Evolutionary conservation across 202 grass and related monocot genomes (phyloP).

Genomic region (Zoysia matrella): DNA sequence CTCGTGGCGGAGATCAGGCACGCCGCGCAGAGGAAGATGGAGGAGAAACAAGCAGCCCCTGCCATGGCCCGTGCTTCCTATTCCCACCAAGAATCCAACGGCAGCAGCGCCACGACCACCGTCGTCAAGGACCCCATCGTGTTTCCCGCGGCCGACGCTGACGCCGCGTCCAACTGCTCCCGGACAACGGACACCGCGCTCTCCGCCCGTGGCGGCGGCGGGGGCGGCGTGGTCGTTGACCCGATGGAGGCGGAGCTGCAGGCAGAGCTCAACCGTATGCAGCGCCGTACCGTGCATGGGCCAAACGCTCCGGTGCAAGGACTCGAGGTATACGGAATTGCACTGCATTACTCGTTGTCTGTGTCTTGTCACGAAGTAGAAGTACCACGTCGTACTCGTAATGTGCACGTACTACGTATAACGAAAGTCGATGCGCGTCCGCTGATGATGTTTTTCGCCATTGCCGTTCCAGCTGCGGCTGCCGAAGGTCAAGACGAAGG

Average conservation of each 20-base stretch:
- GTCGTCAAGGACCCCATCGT: slow-evolving; percentile 57
- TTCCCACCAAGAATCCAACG: slow-evolving; percentile 40
- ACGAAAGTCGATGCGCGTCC: too few relatives aligned
- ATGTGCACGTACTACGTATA: neutral
- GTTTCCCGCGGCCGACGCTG: slow-evolving; percentile 20
- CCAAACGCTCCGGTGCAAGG: slow-evolving; percentile 25
- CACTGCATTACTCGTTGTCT: too few relatives aligned
- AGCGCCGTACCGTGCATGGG: slow-evolving; percentile 13
- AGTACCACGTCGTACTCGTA: neutral
- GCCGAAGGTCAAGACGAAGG: slow-evolving; percentile 49
- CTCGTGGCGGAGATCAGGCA: slow-evolving; percentile 73
- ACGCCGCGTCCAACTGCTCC: slow-evolving; percentile 52
- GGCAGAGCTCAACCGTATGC: slow-evolving; percentile 58
- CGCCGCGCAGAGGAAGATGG: slow-evolving; percentile 45
- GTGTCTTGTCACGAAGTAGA: neutral
- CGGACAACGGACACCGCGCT: neutral
- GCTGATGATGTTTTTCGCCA: neutral
- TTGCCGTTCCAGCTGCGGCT: neutral
- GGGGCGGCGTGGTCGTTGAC: slow-evolving; percentile 37
- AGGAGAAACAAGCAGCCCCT: neutral
- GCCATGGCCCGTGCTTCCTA: neutral
- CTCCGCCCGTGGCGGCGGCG: neutral
- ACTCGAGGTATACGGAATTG: slow-evolving; percentile 55
- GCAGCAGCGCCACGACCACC: slow-evolving; percentile 20
- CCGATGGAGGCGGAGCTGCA: slow-evolving; percentile 83